Conservation (phyloP, 352 stramenopile species). For the Phytopythium delawarense region DNA sequence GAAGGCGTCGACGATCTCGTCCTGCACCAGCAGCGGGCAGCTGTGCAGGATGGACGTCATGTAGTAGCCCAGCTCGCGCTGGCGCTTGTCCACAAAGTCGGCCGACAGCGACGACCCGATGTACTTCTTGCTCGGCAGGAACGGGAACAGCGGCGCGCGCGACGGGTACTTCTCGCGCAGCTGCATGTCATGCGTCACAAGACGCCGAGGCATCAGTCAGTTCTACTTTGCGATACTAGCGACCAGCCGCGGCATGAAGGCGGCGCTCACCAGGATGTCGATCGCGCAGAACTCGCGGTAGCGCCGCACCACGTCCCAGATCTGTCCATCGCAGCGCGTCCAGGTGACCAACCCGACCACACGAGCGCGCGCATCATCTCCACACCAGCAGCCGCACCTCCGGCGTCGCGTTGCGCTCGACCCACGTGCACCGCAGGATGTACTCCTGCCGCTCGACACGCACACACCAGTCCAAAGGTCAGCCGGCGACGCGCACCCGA, state of each 20-base stretch:
- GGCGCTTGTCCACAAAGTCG: slow-evolving; percentile 85
- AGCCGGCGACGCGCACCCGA: neutral
- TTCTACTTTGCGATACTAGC: no score
- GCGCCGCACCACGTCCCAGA: slow-evolving; percentile 77
- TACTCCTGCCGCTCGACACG: slow-evolving; percentile 48
- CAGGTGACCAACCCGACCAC: neutral
- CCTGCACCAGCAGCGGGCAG: slow-evolving; percentile 67
- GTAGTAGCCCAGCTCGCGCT: slow-evolving; percentile 85
- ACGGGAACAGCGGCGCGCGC: slow-evolving; percentile 62
- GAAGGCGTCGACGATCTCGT: slow-evolving; percentile 87
- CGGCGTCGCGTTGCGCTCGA: slow-evolving; percentile 36
- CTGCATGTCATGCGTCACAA: slow-evolving; percentile 20
- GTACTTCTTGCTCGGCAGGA: slow-evolving; percentile 84
- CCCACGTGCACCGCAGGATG: slow-evolving; percentile 77
- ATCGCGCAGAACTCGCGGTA: slow-evolving; percentile 86
- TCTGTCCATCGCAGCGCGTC: slow-evolving; percentile 25
- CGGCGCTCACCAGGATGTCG: slow-evolving; percentile 64
- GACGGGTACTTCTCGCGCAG: slow-evolving; percentile 84
- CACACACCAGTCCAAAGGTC: neutral
- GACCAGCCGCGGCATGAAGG: no score
- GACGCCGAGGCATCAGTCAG: neutral
- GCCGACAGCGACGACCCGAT: slow-evolving; percentile 80
- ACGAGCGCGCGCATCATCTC: neutral
- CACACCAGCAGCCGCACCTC: slow-evolving; percentile 21
- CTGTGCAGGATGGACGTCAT: slow-evolving; percentile 83